A percentile compares a stretch with the other conserved stretches of the same genome.
phyloP scores from a whole-genome alignment of 2,329 filamentous ascomycete genomes.

The Mycosphaerella arachidis region DNA sequence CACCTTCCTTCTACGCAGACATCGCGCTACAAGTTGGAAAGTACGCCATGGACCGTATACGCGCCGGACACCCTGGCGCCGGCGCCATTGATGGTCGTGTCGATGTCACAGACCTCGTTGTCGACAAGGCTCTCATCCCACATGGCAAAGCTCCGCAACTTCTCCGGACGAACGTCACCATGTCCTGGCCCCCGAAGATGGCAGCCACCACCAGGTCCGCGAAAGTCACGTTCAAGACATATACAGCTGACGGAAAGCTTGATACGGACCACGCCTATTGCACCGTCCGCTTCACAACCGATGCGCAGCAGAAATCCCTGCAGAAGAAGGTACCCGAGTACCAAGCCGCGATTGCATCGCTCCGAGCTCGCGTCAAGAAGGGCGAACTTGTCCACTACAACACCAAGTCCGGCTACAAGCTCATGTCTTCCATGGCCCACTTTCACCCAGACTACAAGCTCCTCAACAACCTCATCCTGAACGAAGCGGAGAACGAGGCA shows the following conservation, averaged over 20 bases:
- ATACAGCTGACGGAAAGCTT: background rate
- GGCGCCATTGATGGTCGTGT: background rate
- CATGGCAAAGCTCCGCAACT: background rate
- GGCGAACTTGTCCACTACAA: constrained; percentile 1
- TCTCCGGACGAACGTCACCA: background rate
- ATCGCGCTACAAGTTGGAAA: constrained; percentile 32
- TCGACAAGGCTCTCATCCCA: constrained; percentile 6
- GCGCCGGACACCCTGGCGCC: background rate
- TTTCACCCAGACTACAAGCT: constrained; percentile 8
- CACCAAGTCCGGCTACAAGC: constrained; percentile 6
- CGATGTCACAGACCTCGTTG: constrained; percentile 5
- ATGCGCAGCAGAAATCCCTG: background rate
- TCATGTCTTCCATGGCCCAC: constrained; percentile 5
- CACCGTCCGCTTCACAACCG: constrained; percentile 4
- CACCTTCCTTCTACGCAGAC: constrained; percentile 37
- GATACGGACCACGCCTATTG: constrained; percentile 5
- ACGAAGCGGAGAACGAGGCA: constrained; percentile 4
- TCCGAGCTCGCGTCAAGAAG: background rate
- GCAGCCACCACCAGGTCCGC: background rate
- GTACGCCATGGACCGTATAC: constrained; percentile 15
- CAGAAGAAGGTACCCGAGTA: background rate
- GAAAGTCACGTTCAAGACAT: background rate
- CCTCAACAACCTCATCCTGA: background rate
- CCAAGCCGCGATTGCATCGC: background rate
- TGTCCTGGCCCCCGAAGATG: background rate